Evolutionary conservation across 2,329 filamentous ascomycete genomes (phyloP), one percentile per base, ranked within the genome.

Genomic region (Phyllosticta paracitricarpa): DNA sequence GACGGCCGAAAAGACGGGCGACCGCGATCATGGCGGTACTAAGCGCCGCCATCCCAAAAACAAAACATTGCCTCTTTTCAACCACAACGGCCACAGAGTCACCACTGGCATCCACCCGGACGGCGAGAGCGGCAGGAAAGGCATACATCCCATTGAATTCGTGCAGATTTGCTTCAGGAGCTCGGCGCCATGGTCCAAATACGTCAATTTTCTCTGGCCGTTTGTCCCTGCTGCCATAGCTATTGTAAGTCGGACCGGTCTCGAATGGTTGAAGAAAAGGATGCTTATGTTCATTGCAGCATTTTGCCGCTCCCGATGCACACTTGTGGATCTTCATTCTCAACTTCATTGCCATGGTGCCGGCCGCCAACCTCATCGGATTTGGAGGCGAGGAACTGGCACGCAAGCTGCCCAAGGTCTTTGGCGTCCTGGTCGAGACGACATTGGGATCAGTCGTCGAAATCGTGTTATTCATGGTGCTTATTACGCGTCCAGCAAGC

Each of bases 401-500:
- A 0, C 82, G 86, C 63, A 93, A 93, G 74, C 74, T 93, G 61
- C 88, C 88, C 33, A 89, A 89, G 68, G 88, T 90, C 8, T 73
- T 86, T 56, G 86, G 85, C 26, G 80, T 89, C 10, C 71, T 89
- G 53, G 64, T 82, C 9, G 82, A 84, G 67, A 82, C 79, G 1
- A 79, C 79, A 0, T 73, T 91, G 58, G 89, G 88, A 2, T 89
- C 88, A 0, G 75, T 91, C 9, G 89, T 94, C 58, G 90, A 96
- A 70, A 87, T 95, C 61, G 83, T 95, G 55, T 77, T 95, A 30
- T 94, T 95, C 74, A 87, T 93, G 78, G 82, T 92, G 2, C 76
- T 95, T 54, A 79, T 94, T 55, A 75, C 76, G 22, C 67, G 71
- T 10, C 76, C 76, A n/a, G 70, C 28, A n/a, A 57, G 60, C 69